Evolutionary conservation across 2,329 filamentous ascomycete genomes (phyloP), one percentile per base, ranked within the genome.

Genomic region (Chaetomium globosum): DNA sequence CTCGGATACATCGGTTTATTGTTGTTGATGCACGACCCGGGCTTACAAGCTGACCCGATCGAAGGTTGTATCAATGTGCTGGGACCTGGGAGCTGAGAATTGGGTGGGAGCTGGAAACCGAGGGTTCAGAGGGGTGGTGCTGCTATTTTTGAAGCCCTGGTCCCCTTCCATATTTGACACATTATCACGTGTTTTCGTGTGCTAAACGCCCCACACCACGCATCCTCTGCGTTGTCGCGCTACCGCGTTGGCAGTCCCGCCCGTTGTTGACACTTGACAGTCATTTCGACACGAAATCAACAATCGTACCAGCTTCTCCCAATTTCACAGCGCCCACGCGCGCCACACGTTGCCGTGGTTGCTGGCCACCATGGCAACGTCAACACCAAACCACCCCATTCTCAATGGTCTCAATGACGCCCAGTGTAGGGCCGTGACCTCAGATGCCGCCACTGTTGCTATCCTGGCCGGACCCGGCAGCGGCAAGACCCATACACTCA

Each of bases 401-500:
- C 75, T 87, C 66, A 73, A 75, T 63, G 81, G 80, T 54, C 77
- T 87, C 33, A 87, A 87, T 69, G 70, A 78, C 48, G 85, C 85
- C 19, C 85, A 87, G 74, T 76, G 79, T 30, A 82, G 80, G 10
- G 85, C 85, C 3, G 85, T 87, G 36, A 83, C 80, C 23, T 86
- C 85, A 5, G 70, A 75, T 36, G 78, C 82, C 2, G 71, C 79
- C 9, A 87, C 85, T 0, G 83, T 90, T 21, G 87, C 88, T 57
- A 90, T 90, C 63, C 78, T 90, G 52, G 88, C 88, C 48, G 87
- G 87, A 0, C 88, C 86, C 3, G 88, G 87, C 21, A 89, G 86
- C 67, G 94, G 95, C 23, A 98, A 99, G 78, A 99, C 94, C 16
- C 96, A 97, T 77, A 98, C 95, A 0, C 83, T 99, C 61, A 97